Base-by-base conservation (phyloP, 106 monocot species). In the Ottelia alismoides region DNA sequence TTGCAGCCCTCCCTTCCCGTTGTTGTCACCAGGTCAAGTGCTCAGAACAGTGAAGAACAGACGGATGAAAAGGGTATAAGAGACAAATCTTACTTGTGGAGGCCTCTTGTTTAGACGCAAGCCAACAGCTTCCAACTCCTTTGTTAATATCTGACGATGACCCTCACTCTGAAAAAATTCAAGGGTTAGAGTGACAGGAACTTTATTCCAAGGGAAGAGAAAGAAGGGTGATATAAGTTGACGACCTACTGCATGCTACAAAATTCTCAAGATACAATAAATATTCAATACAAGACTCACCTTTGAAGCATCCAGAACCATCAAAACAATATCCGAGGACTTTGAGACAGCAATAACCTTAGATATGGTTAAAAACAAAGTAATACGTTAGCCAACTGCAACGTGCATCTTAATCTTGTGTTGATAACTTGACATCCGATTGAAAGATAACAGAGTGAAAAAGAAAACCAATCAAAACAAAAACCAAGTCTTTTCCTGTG, bases 331-430 rank as follows among this genome's bases (percentile, higher is more conserved):
- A 56, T 98, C 98, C 44, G 98, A 85, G 31, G 98, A 98, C 65
- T 98, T 98, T 35, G 98, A 58, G 30, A 98, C 98, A 64, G 98
- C 98, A 75, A 98, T 98, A 68, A 98, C 98, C 98, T 98, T 72
- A 57, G n/a, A n/a, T n/a, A n/a, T n/a, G n/a, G n/a, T n/a, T n/a
- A n/a, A 18, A 17, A 47, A 55, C 2, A 63, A 76, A 60, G 40
- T 43, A 43, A 43, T 7, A 7, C 16, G 16, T 7, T 43, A 7
- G 40, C 40, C 6, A 43, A 43, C 40, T 43, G 40, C 40, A 43
- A 43, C 40, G 6, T 7, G 16, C 40, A 43, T 7, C 10, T 16
- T 7, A 6, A 43, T 43, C 10, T 43, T 43, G 16, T 43, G 40
- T 43, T 7, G 40, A 43, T 43, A 43, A 43, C 40, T 43, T 16